phyloP scores from a whole-genome alignment of 1,284 basidiomycete genomes.

The Cutaneotrichosporon curvatum region DNA sequence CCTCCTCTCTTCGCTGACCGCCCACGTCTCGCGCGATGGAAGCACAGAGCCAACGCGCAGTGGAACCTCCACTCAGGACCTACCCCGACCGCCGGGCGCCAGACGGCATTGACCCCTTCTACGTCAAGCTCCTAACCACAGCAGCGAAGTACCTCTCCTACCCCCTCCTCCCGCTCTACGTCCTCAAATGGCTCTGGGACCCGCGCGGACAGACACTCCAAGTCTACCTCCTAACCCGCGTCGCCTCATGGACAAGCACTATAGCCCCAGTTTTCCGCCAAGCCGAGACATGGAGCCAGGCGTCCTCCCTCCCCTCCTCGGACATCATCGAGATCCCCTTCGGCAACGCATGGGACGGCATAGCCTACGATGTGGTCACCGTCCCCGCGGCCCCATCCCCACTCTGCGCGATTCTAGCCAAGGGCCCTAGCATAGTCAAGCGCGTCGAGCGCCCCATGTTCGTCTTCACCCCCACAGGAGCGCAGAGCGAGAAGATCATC shows the following conservation, averaged over 20 bases:
- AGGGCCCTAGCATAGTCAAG: background rate
- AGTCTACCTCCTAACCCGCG: background rate
- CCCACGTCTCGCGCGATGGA: no score
- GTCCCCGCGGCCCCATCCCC: background rate
- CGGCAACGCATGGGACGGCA: background rate
- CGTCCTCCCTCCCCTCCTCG: background rate
- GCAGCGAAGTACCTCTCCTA: background rate
- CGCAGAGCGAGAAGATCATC: constrained; percentile 19
- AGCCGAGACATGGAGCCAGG: background rate
- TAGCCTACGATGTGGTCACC: background rate
- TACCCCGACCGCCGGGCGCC: background rate
- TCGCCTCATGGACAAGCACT: background rate
- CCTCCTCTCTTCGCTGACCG: no score
- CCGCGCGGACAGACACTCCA: background rate
- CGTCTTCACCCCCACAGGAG: constrained; percentile 1
- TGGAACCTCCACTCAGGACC: background rate
- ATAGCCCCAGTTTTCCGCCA: background rate
- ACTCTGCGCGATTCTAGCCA: background rate
- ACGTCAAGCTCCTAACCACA: background rate
- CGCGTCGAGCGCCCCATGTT: constrained; percentile 1
- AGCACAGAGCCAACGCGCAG: no score
- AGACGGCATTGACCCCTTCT: background rate
- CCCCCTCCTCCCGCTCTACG: constrained; percentile 1
- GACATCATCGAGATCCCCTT: background rate
- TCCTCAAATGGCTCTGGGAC: background rate